phyloP scores from a whole-genome alignment of 2,329 filamentous ascomycete species.

The Pseudogymnoascus sp. region DNA sequence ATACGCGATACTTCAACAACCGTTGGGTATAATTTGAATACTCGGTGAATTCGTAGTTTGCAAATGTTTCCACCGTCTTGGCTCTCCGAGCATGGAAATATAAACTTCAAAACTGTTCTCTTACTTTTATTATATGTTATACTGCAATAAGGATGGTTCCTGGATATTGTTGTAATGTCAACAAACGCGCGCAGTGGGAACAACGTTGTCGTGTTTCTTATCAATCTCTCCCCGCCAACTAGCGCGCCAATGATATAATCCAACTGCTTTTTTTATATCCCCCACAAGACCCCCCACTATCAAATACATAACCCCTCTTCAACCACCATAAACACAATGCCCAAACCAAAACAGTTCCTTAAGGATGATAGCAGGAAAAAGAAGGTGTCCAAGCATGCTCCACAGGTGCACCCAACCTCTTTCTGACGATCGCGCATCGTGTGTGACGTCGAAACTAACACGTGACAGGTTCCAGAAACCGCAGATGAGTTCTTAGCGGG shows the following conservation, averaged over 20 bases:
- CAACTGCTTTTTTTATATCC: background rate
- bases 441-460: constrained; percentile 11
- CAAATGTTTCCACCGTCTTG: background rate
- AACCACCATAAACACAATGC: constrained; percentile 14
- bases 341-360: constrained; percentile 31
- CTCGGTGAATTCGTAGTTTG: background rate
- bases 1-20: background rate
- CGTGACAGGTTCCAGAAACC: constrained; percentile 43
- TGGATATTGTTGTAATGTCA: background rate
- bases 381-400: constrained; percentile 29
- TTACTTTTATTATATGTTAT: background rate
- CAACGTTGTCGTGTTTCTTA: background rate
- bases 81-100: background rate
- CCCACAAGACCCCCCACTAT: background rate
- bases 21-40: background rate
- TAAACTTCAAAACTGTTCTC: background rate
- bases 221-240: background rate
- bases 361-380: constrained; percentile 30
- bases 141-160: background rate
- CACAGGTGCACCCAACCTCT: constrained; percentile 16
- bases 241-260: constrained; percentile 8
- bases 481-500: constrained; percentile 61
- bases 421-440: background rate
- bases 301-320: background rate
- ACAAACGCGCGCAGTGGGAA: background rate